Conservation (phyloP, 2,329 filamentous ascomycete species). For the Colletotrichum gloeosporioides region DNA sequence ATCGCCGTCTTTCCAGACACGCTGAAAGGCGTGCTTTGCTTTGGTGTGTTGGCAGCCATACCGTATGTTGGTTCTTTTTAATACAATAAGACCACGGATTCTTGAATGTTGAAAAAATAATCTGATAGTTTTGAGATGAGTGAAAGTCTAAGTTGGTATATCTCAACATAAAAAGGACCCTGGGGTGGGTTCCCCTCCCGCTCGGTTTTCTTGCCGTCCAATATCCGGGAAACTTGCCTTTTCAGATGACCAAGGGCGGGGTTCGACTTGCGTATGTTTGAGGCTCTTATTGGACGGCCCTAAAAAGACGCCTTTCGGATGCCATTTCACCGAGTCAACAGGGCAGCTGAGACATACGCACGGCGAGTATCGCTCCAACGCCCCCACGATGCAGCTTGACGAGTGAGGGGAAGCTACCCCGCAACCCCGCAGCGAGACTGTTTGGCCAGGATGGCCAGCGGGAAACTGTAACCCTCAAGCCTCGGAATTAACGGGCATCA, state of each 20-base stretch:
- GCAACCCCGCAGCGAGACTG: neutral
- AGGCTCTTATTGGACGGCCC: neutral
- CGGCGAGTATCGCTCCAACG: neutral
- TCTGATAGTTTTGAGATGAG: neutral
- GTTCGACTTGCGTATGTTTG: neutral
- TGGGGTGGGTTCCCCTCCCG: neutral
- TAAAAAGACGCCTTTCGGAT: neutral
- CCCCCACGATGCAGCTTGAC: neutral
- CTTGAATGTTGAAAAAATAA: neutral
- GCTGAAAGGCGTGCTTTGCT: constrained; percentile 23
- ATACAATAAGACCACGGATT: neutral
- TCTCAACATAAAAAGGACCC: neutral
- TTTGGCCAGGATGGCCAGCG: neutral
- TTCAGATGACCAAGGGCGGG: neutral
- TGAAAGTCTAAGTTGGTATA: neutral
- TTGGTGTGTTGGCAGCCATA: neutral
- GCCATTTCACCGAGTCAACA: neutral
- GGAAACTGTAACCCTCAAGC: neutral
- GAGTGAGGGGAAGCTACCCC: neutral
- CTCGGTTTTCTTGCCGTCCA: neutral
- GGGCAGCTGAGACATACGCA: neutral
- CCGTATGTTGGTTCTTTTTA: neutral
- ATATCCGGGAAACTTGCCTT: neutral
- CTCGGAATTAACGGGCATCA: neutral
- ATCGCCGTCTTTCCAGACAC: constrained; percentile 33